Conservation (phyloP, 1,139 yeast genomes). For the Torulaspora globosa region DNA sequence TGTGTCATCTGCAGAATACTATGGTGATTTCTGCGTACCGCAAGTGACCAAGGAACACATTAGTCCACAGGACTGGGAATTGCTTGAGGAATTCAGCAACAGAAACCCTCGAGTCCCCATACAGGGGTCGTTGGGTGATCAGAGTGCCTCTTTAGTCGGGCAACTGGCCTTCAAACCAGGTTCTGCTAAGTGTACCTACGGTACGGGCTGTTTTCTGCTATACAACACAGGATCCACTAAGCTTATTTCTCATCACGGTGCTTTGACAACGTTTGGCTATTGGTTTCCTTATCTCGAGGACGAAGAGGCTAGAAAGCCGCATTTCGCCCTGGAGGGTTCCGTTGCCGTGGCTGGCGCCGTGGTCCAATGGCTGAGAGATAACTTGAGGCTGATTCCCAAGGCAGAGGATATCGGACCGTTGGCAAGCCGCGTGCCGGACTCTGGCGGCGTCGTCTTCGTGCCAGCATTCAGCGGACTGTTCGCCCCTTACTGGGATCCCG, state of each 20-base stretch:
- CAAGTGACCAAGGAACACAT: conserved; percentile 49
- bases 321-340: conserved; percentile 90
- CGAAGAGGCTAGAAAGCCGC: conserved; percentile 55
- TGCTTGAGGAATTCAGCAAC: conserved; percentile 19
- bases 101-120: conserved; percentile 55
- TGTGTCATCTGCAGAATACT: conserved; percentile 72
- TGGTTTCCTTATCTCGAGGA: conserved; percentile 69
- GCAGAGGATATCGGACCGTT: conserved; percentile 89
- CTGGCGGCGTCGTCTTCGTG: conserved; percentile 92
- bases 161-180: conserved; percentile 83
- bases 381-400: conserved; percentile 72
- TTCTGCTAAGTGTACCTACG: conserved; percentile 93
- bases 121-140: conserved; percentile 92
- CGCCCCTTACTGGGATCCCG: conserved; percentile 95
- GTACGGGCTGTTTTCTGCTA: conserved; percentile 89
- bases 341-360: conserved; percentile 95
- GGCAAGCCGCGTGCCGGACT: conserved; percentile 73
- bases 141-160: conserved; percentile 89
- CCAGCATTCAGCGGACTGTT: conserved; percentile 93
- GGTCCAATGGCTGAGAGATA: conserved; percentile 92
- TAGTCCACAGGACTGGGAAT: conserved; percentile 45
- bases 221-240: conserved; percentile 77
- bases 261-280: conserved; percentile 83
- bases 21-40: conserved; percentile 68
- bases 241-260: conserved; percentile 69